A percentile compares a stretch with the other conserved stretches of the same genome.
Evolutionary conservation across 106 monocot species (phyloP).

Genomic region (Dendrobium nobile): DNA sequence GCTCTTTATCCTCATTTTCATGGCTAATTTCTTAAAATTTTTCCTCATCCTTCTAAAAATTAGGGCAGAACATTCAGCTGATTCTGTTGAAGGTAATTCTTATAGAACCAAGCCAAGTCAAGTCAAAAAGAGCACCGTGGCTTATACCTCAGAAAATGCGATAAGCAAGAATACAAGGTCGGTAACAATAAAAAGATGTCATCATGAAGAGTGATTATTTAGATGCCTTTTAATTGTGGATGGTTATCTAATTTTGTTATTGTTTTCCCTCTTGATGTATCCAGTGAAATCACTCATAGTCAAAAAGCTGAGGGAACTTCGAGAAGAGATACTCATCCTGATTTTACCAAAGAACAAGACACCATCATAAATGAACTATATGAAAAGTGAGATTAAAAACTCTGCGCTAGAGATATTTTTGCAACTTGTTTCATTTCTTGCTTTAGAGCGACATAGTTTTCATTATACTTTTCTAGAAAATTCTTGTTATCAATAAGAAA

Average conservation of each 20-base stretch:
- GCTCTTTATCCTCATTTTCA: not conserved
- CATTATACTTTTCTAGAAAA: not conserved
- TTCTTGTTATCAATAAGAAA: not conserved
- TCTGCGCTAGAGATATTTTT: not conserved
- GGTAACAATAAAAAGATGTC: slow-evolving; percentile 1
- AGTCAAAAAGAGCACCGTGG: slow-evolving; percentile 10
- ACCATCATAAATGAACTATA: slow-evolving; percentile 30
- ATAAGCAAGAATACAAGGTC: slow-evolving; percentile 24
- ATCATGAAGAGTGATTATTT: not conserved
- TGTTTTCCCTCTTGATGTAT: slow-evolving; percentile 5
- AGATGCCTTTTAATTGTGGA: slow-evolving; percentile 8
- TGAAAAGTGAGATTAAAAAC: slow-evolving; percentile 46
- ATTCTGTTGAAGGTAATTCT: slow-evolving; percentile 11
- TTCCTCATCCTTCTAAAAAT: not conserved
- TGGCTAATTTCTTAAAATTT: not conserved
- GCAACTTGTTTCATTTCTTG: not conserved
- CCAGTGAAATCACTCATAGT: slow-evolving; percentile 22
- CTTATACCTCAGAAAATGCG: slow-evolving; percentile 18
- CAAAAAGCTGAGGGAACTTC: slow-evolving; percentile 14
- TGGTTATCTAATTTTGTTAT: not conserved
- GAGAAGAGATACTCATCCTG: slow-evolving; percentile 21
- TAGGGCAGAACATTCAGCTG: slow-evolving; percentile 18
- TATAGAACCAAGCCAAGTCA: slow-evolving; percentile 6
- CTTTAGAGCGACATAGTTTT: not conserved
- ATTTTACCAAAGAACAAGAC: slow-evolving; percentile 54